Percentiles rank a stretch among this genome's conserved stretches.
Evolutionary conservation across 1,284 basidiomycete species (phyloP).

Genomic region (Irpex sp.): DNA sequence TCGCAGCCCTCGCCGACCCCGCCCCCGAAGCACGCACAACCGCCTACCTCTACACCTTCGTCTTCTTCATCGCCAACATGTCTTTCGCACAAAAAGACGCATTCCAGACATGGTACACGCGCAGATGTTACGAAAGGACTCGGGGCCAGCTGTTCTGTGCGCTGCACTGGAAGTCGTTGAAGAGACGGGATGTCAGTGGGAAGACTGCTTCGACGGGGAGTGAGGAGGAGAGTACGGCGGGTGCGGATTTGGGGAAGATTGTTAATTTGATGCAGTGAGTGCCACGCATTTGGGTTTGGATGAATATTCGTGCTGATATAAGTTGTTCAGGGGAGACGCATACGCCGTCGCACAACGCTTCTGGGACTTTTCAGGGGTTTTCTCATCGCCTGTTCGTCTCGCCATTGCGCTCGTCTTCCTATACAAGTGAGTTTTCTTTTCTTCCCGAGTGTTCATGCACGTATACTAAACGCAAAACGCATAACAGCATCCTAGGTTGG

Average conservation of each 20-base stretch:
- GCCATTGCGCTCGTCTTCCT: conserved; percentile 72
- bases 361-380: conserved; percentile 67
- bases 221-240: conserved; percentile 30
- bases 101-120: conserved; percentile 62
- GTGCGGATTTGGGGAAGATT: conserved; percentile 67
- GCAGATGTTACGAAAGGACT: conserved; percentile 64
- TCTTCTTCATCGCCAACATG: conserved; percentile 65
- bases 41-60: conserved; percentile 67
- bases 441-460: not conserved
- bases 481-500: conserved; percentile 72
- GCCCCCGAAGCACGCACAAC: conserved; percentile 44
- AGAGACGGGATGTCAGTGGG: conserved; percentile 58
- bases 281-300: not conserved
- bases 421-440: conserved; percentile 51
- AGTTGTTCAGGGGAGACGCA: conserved; percentile 51
- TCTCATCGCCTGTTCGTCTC: conserved; percentile 71
- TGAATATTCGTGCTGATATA: not conserved
- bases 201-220: conserved; percentile 38
- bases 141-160: conserved; percentile 68
- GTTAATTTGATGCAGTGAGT: conserved; percentile 70
- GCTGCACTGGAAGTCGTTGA: conserved; percentile 68
- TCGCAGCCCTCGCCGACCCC: conserved; percentile 43
- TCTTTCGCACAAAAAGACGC: conserved; percentile 68
- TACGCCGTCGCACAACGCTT: conserved; percentile 71
- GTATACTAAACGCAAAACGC: conserved; percentile 4